These are phyloP conservation scores for Pelargonium citronellum DNA, from an alignment of 441 rosid species.

Conservation along the genomic window DNA sequence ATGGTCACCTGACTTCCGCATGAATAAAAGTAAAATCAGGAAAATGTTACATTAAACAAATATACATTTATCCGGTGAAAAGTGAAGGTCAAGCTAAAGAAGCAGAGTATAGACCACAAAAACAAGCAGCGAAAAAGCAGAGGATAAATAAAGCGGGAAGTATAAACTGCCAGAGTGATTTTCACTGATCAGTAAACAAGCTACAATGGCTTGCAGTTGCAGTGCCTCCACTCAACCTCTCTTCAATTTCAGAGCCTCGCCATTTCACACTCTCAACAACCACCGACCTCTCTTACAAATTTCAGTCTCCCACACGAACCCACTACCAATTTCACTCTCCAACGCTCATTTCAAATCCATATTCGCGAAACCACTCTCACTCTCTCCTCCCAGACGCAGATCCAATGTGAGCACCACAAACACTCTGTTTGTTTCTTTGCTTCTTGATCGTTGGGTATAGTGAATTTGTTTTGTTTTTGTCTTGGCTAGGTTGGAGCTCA, in stretches of 20 bases:
- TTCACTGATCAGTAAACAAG: neutral
- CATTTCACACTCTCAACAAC: slow-evolving; percentile 26
- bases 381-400: slow-evolving; percentile 25
- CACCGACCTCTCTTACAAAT: neutral
- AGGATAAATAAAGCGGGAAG: slow-evolving; percentile 12
- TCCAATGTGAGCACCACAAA: slow-evolving; percentile 29
- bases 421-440: slow-evolving; percentile 4
- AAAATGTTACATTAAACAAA: too few relatives aligned
- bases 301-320: slow-evolving; percentile 6
- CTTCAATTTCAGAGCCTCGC: slow-evolving; percentile 26
- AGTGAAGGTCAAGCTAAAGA: too few relatives aligned
- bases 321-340: slow-evolving; percentile 15
- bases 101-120: too few relatives aligned
- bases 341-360: slow-evolving; percentile 15
- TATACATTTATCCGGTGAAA: too few relatives aligned
- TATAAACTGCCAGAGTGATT: neutral
- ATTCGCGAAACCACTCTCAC: slow-evolving; percentile 20
- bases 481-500: slow-evolving; percentile 41
- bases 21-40: too few relatives aligned
- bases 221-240: slow-evolving; percentile 34
- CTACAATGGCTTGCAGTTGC: slow-evolving; percentile 16
- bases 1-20: too few relatives aligned
- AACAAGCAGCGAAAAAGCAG: neutral
- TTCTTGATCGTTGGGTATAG: slow-evolving; percentile 7
- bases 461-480: slow-evolving; percentile 10